These are phyloP conservation scores for Gymnopilus dilepis DNA, from an alignment of 768 basidiomycete genomes.

Conservation along the genomic window DNA sequence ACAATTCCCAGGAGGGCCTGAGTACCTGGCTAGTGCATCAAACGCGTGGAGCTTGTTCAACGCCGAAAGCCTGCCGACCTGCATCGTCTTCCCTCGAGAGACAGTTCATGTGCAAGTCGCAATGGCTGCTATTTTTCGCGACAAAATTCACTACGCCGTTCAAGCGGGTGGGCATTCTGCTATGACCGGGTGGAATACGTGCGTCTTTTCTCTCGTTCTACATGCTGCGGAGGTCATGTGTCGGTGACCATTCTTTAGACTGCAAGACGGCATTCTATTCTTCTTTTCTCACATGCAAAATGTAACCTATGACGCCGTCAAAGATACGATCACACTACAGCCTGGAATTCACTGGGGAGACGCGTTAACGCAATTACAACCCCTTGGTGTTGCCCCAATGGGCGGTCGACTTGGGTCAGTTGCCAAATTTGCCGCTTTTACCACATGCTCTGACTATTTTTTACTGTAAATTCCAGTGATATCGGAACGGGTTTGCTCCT, in stretches of 20 bases:
- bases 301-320: constrained; percentile 40
- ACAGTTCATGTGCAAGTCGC: constrained; percentile 40
- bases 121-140: constrained; percentile 42
- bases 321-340: constrained; percentile 43
- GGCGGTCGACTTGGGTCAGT: constrained; percentile 44
- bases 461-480: constrained; percentile 30
- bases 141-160: constrained; percentile 44
- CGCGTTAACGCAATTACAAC: constrained; percentile 38
- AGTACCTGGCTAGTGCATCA: constrained; percentile 25
- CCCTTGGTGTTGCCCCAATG: constrained; percentile 46
- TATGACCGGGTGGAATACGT: constrained; percentile 52
- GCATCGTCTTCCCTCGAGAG: constrained; percentile 40
- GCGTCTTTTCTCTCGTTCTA: constrained; percentile 17
- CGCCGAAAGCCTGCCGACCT: constrained; percentile 35
- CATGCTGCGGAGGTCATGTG: constrained; percentile 11
- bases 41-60: constrained; percentile 44
- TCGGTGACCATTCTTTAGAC: constrained; percentile 29
- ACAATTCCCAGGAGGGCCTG: constrained; percentile 22
- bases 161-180: constrained; percentile 48
- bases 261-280: constrained; percentile 43
- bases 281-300: constrained; percentile 43
- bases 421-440: neutral
- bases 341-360: constrained; percentile 51
- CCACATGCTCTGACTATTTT: neutral
- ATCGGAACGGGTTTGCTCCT: constrained; percentile 50